phyloP scores from a whole-genome alignment of 2,329 filamentous ascomycete species.

The Trichoderma aggressivum region DNA sequence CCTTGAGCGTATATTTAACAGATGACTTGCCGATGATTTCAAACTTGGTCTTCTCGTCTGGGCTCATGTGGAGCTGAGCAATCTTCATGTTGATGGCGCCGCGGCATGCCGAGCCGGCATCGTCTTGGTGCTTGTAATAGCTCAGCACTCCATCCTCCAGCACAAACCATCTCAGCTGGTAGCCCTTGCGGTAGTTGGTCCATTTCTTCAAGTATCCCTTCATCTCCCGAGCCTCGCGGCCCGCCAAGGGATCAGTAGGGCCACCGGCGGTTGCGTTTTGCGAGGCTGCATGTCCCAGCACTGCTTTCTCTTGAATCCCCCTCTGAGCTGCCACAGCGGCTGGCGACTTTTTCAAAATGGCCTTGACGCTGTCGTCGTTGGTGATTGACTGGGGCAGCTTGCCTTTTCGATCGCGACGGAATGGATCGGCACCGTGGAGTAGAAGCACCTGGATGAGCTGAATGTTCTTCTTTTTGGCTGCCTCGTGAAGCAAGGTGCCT shows the following conservation, averaged over 20 bases:
- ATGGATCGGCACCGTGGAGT: constrained; percentile 92
- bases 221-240: constrained; percentile 91
- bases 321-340: constrained; percentile 91
- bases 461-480: constrained; percentile 80
- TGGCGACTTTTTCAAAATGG: constrained; percentile 89
- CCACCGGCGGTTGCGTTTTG: constrained; percentile 52
- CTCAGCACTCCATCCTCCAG: constrained; percentile 95
- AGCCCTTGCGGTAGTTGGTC: constrained; percentile 98
- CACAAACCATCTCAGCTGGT: constrained; percentile 96
- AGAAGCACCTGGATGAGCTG: constrained; percentile 86
- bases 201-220: constrained; percentile 99
- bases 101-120: constrained; percentile 90
- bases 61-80: constrained; percentile 89
- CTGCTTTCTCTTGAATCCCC: constrained; percentile 95
- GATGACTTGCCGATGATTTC: constrained; percentile 98
- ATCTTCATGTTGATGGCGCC: constrained; percentile 99
- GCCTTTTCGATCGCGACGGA: constrained; percentile 89
- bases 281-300: constrained; percentile 70
- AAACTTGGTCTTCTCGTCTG: constrained; percentile 95
- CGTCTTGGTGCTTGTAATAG: constrained; percentile 99
- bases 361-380: constrained; percentile 83
- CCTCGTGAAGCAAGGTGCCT: constrained; percentile 92
- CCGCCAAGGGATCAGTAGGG: constrained; percentile 61
- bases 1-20: constrained; percentile 96
- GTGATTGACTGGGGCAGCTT: constrained; percentile 96